phyloP scores from a whole-genome alignment of 2,329 filamentous ascomycete genomes.

The Sphaceloma murrayae region DNA sequence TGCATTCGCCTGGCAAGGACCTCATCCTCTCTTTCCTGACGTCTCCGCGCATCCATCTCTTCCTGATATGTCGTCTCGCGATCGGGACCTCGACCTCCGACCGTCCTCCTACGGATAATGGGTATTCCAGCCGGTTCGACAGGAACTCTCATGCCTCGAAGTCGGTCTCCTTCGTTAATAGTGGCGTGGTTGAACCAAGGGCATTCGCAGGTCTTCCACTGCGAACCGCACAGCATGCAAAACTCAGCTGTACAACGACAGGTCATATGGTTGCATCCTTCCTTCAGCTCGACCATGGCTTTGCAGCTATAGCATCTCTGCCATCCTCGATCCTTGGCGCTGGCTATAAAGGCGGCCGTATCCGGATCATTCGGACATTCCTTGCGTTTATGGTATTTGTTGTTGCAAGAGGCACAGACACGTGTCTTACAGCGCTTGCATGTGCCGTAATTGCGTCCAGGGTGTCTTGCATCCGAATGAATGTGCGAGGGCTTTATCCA shows the following conservation, averaged over 20 bases:
- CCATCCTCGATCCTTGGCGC: constrained; percentile 61
- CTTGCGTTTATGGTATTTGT: constrained; percentile 58
- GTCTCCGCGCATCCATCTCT: constrained; percentile 32
- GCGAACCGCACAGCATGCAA: constrained; percentile 73
- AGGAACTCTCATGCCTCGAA: constrained; percentile 46
- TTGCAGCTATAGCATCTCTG: constrained; percentile 67
- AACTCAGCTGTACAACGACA: constrained; percentile 78
- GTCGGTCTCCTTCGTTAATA: constrained; percentile 43
- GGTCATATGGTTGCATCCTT: constrained; percentile 82
- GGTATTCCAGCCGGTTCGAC: constrained; percentile 32
- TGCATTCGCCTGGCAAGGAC: constrained; percentile 45
- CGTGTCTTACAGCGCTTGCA: constrained; percentile 64
- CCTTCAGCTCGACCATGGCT: constrained; percentile 64
- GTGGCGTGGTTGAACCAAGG: constrained; percentile 62
- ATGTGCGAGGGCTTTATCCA: constrained; percentile 70
- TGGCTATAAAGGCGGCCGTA: constrained; percentile 51
- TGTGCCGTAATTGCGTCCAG: constrained; percentile 53
- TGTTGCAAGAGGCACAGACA: constrained; percentile 65
- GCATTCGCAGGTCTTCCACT: constrained; percentile 78
- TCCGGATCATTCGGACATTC: constrained; percentile 66
- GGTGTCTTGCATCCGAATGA: constrained; percentile 37
- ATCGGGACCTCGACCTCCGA: constrained; percentile 22
- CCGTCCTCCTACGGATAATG: constrained; percentile 21
- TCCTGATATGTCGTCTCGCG: constrained; percentile 28
- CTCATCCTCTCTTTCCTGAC: constrained; percentile 41